Conservation (phyloP, 352 stramenopile genomes). For the Hyaloperonospora brassicae region DNA sequence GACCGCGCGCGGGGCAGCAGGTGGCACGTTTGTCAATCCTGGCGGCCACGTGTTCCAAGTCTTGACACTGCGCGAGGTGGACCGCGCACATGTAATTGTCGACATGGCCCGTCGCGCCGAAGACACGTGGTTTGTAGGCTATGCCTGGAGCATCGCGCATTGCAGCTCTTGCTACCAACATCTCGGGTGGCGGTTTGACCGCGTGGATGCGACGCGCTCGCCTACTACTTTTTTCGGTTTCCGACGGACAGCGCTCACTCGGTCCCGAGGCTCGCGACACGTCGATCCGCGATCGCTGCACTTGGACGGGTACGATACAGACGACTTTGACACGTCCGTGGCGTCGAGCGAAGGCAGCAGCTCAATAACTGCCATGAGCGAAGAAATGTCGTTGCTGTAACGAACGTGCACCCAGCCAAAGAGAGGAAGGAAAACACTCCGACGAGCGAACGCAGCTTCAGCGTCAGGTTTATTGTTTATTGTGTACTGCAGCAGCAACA, state of each 20-base stretch:
- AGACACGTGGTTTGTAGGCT: constrained; percentile 77
- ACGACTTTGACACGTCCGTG: constrained; percentile 23
- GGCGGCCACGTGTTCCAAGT: constrained; percentile 72
- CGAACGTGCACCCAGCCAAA: too few relatives aligned
- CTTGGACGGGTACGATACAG: constrained; percentile 19
- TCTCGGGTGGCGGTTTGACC: constrained; percentile 73
- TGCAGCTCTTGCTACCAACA: constrained; percentile 60
- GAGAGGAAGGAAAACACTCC: too few relatives aligned
- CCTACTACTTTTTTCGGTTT: constrained; percentile 62
- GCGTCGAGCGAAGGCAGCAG: constrained; percentile 11
- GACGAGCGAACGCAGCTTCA: too few relatives aligned
- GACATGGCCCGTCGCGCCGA: constrained; percentile 39
- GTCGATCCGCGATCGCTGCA: constrained; percentile 9
- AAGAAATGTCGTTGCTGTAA: constrained; percentile 17
- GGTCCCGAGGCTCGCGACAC: constrained; percentile 7
- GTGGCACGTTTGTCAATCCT: constrained; percentile 77
- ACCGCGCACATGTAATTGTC: constrained; percentile 36
- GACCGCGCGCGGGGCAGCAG: constrained; percentile 38
- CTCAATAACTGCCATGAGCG: constrained; percentile 13
- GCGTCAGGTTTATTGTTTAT: too few relatives aligned
- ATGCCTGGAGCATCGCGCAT: constrained; percentile 74
- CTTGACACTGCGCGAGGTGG: constrained; percentile 56
- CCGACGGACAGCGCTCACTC: constrained; percentile 45
- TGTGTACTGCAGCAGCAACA: not conserved
- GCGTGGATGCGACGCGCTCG: constrained; percentile 18